These are phyloP conservation scores for Lecanoromycetidae sp. DNA, from an alignment of 2,329 filamentous ascomycete species.

Conservation along the genomic window DNA sequence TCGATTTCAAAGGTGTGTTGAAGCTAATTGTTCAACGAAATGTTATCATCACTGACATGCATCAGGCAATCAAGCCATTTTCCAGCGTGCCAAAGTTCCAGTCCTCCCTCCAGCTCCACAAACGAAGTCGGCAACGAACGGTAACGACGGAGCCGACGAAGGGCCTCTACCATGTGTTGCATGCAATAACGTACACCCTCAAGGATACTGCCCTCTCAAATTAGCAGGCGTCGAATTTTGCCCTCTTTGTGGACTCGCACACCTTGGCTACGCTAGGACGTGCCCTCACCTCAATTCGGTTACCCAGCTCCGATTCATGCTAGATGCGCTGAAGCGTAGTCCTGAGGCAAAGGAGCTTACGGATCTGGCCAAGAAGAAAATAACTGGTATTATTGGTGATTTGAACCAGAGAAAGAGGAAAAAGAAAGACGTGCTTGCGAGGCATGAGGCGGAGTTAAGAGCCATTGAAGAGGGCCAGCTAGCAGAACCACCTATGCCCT, in stretches of 20 bases:
- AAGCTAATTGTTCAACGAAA: not conserved
- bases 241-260: slow-evolving; percentile 51
- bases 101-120: slow-evolving; percentile 9
- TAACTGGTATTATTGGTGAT: slow-evolving; percentile 44
- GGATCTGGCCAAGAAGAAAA: slow-evolving; percentile 43
- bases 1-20: slow-evolving; percentile 19
- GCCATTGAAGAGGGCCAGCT: too few relatives aligned
- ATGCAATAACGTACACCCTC: slow-evolving; percentile 42
- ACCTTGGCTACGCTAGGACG: slow-evolving; percentile 41
- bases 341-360: slow-evolving; percentile 44
- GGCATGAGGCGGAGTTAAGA: too few relatives aligned
- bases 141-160: not conserved
- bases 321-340: slow-evolving; percentile 49
- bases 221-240: slow-evolving; percentile 48
- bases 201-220: slow-evolving; percentile 51
- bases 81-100: slow-evolving; percentile 28
- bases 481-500: too few relatives aligned
- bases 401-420: slow-evolving; percentile 41
- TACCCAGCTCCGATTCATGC: slow-evolving; percentile 50
- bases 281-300: slow-evolving; percentile 54
- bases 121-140: not conserved
- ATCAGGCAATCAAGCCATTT: slow-evolving; percentile 18
- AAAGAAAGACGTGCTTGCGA: too few relatives aligned
- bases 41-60: not conserved
- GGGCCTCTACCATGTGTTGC: slow-evolving; percentile 35